Conservation (phyloP, 768 basidiomycete genomes). For the Mycena belliarum region DNA sequence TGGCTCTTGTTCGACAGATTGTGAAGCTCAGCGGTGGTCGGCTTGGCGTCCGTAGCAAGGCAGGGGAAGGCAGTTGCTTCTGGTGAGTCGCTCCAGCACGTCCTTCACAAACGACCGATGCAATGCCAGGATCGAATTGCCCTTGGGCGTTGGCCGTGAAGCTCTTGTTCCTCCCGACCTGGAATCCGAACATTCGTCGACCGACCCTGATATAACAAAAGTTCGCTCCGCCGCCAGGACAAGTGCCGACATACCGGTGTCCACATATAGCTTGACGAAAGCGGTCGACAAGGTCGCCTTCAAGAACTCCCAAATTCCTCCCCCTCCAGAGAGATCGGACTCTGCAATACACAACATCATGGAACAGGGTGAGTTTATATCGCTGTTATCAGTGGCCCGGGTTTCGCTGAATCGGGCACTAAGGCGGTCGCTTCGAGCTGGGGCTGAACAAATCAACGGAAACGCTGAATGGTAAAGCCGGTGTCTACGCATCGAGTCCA, state of each 20-base stretch:
- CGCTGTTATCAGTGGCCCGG: not conserved
- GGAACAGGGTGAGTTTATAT: slow-evolving; percentile 53
- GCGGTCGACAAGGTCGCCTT: slow-evolving; percentile 33
- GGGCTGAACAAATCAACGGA: slow-evolving; percentile 39
- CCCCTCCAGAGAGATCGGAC: slow-evolving; percentile 32
- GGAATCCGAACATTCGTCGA: slow-evolving; percentile 27
- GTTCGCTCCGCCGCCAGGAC: slow-evolving; percentile 23
- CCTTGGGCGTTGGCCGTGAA: slow-evolving; percentile 72
- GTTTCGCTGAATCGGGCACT: not conserved
- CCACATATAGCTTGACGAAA: slow-evolving; percentile 27
- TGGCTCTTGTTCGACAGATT: slow-evolving; percentile 78
- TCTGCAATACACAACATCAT: slow-evolving; percentile 65
- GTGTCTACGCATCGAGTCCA: slow-evolving; percentile 6
- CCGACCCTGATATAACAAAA: slow-evolving; percentile 23
- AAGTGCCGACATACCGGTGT: slow-evolving; percentile 18
- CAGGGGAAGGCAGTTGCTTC: slow-evolving; percentile 52
- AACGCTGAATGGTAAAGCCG: not conserved
- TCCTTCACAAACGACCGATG: not conserved
- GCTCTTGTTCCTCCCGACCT: slow-evolving; percentile 34
- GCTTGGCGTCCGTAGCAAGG: slow-evolving; percentile 65
- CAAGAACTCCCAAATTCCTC: slow-evolving; percentile 28
- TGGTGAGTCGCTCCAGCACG: slow-evolving; percentile 25
- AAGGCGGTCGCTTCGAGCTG: slow-evolving; percentile 62
- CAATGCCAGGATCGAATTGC: slow-evolving; percentile 52
- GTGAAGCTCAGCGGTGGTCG: slow-evolving; percentile 75